Percentiles rank a stretch among this genome's conserved stretches.
Conservation (phyloP, 495 filamentous ascomycete genomes). For the Oleoguttula mirabilis region DNA sequence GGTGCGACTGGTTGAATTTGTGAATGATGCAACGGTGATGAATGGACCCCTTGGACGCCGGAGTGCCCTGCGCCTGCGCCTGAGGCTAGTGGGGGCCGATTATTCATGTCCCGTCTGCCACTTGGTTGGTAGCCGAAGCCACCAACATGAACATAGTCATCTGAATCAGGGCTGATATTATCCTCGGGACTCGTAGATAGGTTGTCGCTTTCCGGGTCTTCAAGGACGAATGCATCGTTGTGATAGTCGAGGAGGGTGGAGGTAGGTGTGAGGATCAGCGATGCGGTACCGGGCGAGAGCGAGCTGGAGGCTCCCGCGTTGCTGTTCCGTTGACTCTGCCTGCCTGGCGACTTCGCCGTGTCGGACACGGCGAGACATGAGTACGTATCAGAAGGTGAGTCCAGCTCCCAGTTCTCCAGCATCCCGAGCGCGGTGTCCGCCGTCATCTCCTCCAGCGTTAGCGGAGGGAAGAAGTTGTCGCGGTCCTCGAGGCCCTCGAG, state of each 20-base stretch:
- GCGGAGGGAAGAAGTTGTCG: not conserved
- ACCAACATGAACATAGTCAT: constrained; percentile 1
- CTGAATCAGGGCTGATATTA: constrained; percentile 4
- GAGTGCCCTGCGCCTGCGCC: too few relatives aligned
- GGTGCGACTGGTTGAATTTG: too few relatives aligned
- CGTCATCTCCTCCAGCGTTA: not conserved
- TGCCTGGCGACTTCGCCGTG: constrained; percentile 7
- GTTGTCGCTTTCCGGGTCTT: not conserved
- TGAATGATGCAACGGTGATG: too few relatives aligned
- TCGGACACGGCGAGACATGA: not conserved
- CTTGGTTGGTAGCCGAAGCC: not conserved
- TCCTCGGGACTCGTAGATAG: not conserved
- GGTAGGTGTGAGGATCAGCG: constrained; percentile 6
- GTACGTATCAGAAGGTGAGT: not conserved
- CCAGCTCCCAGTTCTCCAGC: not conserved
- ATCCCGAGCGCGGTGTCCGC: too few relatives aligned
- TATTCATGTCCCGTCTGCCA: constrained; percentile 2
- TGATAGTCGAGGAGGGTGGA: not conserved
- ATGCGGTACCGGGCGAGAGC: constrained; percentile 8
- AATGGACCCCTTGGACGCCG: too few relatives aligned
- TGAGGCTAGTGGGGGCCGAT: constrained; percentile 9
- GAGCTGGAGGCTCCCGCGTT: constrained; percentile 2
- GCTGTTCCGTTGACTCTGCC: not conserved
- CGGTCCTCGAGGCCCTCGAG: too few relatives aligned
- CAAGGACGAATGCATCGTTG: not conserved